Evolutionary conservation across 352 stramenopile species (phyloP).

Genomic region (Globisporangium splendens): DNA sequence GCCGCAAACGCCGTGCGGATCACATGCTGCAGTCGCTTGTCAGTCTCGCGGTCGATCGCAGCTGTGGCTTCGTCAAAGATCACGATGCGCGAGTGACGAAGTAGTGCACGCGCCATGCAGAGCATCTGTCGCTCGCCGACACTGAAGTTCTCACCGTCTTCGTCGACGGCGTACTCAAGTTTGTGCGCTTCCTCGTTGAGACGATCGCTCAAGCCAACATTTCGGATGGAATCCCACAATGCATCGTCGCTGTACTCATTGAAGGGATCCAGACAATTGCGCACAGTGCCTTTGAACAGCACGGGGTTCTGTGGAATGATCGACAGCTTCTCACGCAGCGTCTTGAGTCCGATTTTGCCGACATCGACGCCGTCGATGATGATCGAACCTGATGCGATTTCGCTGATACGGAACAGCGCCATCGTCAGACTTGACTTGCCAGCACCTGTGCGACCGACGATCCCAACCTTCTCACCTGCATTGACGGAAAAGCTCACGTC

Average conservation of each 20-base stretch:
- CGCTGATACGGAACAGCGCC: too few relatives aligned
- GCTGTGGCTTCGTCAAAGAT: too few relatives aligned
- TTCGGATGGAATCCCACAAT: too few relatives aligned
- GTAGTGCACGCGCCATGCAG: constrained; percentile 84
- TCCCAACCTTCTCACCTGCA: too few relatives aligned
- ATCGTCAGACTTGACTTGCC: too few relatives aligned
- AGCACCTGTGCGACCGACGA: too few relatives aligned
- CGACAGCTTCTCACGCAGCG: constrained; percentile 34
- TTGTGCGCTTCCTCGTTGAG: constrained; percentile 11
- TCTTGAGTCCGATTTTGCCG: constrained; percentile 55
- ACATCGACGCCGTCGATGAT: constrained; percentile 84
- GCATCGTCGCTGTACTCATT: too few relatives aligned
- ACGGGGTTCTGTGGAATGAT: too few relatives aligned
- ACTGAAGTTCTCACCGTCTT: constrained; percentile 35
- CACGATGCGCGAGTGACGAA: constrained; percentile 59
- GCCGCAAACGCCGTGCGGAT: constrained; percentile 72
- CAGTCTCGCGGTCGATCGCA: constrained; percentile 80
- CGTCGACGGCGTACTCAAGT: constrained; percentile 67
- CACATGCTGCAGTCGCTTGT: constrained; percentile 31
- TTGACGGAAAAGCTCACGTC: constrained; percentile 22
- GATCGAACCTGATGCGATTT: constrained; percentile 78
- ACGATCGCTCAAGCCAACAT: too few relatives aligned
- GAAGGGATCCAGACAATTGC: too few relatives aligned
- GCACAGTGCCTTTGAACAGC: too few relatives aligned
- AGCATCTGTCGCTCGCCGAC: constrained; percentile 90